These are phyloP conservation scores for Saccharomycopsis hybrid DNA, from an alignment of 1,139 yeast genomes.

Conservation along the genomic window DNA sequence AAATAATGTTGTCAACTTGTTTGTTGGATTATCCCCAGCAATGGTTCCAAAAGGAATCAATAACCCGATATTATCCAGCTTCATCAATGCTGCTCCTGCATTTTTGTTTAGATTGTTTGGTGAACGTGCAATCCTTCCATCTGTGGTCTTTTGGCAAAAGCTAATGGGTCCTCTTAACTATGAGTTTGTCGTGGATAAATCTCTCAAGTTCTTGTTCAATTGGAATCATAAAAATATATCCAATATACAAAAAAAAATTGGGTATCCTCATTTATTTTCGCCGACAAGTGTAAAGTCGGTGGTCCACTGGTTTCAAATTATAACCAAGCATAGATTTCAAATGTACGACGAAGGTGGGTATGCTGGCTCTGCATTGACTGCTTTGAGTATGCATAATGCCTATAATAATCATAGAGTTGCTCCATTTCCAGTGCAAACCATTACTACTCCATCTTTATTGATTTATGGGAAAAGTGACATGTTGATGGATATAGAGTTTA, in stretches of 20 bases:
- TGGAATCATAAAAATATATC: constrained; percentile 66
- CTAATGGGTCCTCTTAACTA: constrained; percentile 72
- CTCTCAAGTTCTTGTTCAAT: constrained; percentile 55
- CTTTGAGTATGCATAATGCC: constrained; percentile 34
- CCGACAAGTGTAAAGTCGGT: constrained; percentile 79
- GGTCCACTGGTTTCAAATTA: constrained; percentile 90
- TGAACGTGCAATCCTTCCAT: constrained; percentile 55
- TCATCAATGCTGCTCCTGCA: constrained; percentile 63
- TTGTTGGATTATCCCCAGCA: constrained; percentile 84
- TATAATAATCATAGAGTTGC: constrained; percentile 48
- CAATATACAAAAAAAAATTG: constrained; percentile 57
- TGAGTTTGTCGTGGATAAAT: constrained; percentile 55
- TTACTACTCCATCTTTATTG: constrained; percentile 54
- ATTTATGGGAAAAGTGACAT: constrained; percentile 72
- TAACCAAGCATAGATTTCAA: constrained; percentile 64
- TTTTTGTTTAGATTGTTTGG: constrained; percentile 62
- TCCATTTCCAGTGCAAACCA: constrained; percentile 51
- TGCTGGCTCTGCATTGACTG: constrained; percentile 31
- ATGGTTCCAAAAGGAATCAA: constrained; percentile 67
- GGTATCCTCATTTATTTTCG: constrained; percentile 74
- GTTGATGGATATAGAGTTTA: constrained; percentile 54
- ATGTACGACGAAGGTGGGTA: constrained; percentile 58
- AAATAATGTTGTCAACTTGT: constrained; percentile 51
- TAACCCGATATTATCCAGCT: constrained; percentile 58
- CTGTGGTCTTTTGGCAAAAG: constrained; percentile 66